These are phyloP conservation scores for Clonostachys sp. DNA, from an alignment of 2,329 filamentous ascomycete genomes.

Conservation along the genomic window DNA sequence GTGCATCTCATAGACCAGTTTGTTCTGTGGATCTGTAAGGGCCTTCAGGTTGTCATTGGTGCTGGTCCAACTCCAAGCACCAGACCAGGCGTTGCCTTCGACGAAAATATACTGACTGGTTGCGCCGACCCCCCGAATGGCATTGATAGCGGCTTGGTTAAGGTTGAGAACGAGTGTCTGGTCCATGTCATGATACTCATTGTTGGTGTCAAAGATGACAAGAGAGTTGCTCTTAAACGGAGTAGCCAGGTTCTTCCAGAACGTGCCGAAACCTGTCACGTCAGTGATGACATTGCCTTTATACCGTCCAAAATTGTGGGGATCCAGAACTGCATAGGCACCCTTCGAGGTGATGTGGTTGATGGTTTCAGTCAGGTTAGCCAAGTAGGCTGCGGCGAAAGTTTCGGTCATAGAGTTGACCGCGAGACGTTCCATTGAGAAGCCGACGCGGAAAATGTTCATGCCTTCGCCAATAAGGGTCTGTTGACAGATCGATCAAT, in stretches of 20 bases:
- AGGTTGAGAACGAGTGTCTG: slow-evolving; percentile 52
- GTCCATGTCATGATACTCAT: slow-evolving; percentile 61
- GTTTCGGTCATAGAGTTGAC: background rate
- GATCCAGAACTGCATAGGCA: background rate
- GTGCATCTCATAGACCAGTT: slow-evolving; percentile 54
- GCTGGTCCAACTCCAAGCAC: slow-evolving; percentile 37
- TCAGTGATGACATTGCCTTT: background rate
- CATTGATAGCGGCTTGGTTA: slow-evolving; percentile 61
- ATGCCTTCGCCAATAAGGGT: background rate
- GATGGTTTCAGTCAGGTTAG: background rate
- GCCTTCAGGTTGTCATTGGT: slow-evolving; percentile 28
- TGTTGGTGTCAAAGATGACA: slow-evolving; percentile 63
- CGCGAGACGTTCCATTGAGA: background rate
- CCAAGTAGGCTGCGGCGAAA: background rate
- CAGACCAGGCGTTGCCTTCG: slow-evolving; percentile 48
- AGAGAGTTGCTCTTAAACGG: slow-evolving; percentile 44
- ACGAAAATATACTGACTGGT: slow-evolving; percentile 49
- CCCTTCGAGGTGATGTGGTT: background rate
- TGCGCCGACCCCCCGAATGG: slow-evolving; percentile 54
- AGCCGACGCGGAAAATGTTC: background rate
- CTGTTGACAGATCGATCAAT: too few species aligned
- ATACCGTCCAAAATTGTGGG: background rate
- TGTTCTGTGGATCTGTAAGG: slow-evolving; percentile 42
- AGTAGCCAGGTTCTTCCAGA: slow-evolving; percentile 50
- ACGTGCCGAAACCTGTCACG: slow-evolving; percentile 15